Evolutionary conservation across 176 grass and related monocot genomes (phyloP).

Genomic region (Aegilops umbellulata): DNA sequence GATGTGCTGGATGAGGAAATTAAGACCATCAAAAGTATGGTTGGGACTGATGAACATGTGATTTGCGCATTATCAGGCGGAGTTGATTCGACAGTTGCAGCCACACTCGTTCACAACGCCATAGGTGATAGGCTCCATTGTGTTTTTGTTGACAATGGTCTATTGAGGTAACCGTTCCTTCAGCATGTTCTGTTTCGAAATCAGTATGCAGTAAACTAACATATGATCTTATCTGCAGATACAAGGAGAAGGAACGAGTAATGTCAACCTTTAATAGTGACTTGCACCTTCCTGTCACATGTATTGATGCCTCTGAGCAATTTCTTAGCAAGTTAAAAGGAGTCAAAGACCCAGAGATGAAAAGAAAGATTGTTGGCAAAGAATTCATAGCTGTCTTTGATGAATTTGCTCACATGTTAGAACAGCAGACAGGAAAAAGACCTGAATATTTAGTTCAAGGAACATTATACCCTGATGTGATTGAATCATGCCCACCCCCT

Average conservation of each 20-base stretch:
- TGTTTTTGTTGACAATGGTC: conserved; percentile 83
- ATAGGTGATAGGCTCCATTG: conserved; percentile 84
- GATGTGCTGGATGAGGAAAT: conserved; percentile 90
- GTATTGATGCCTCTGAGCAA: conserved; percentile 69
- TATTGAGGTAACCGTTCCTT: conserved; percentile 51
- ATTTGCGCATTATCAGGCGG: conserved; percentile 86
- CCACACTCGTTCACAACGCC: conserved; percentile 78
- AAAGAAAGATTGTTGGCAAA: conserved; percentile 80
- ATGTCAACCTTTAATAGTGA: conserved; percentile 80
- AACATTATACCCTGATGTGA: conserved; percentile 89
- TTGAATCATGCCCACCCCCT: conserved; percentile 83
- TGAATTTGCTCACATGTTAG: conserved; percentile 77
- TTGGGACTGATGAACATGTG: conserved; percentile 68
- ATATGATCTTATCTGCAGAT: conserved; percentile 35
- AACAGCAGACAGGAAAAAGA: conserved; percentile 50
- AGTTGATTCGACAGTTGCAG: conserved; percentile 76
- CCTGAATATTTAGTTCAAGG: conserved; percentile 77
- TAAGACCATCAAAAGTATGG: conserved; percentile 56
- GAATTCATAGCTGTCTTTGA: conserved; percentile 86
- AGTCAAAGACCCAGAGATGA: conserved; percentile 70
- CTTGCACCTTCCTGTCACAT: conserved; percentile 77
- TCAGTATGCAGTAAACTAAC: background rate
- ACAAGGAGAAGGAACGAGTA: conserved; percentile 74
- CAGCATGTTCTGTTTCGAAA: background rate
- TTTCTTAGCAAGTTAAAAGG: conserved; percentile 83